Base-by-base conservation (phyloP, 495 filamentous ascomycete species). In the Elaphomyces granulatus region DNA sequence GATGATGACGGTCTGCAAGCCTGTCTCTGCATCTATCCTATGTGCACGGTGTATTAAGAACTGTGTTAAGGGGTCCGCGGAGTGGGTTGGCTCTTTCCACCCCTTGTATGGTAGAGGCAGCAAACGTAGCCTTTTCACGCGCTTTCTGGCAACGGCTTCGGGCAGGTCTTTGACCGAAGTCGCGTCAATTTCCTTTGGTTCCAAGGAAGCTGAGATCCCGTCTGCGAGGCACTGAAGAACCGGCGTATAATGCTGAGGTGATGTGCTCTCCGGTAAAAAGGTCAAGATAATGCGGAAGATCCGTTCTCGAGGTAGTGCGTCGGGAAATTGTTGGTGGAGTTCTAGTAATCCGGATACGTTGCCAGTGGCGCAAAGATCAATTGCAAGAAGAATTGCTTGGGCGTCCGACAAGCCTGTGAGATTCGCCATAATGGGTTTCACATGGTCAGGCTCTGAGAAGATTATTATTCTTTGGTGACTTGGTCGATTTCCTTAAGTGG, bases 271-370 rank as follows among this genome's bases (percentile, higher is more conserved):
- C 26, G 87, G 86, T 4, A 95, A 71, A 47, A 77, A 90, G 38
- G 81, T 92, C 42, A 95, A 69, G 43, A 94, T 60, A 37, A 95
- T 80, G 48, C 86, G 77, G 45, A 92, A 63, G 23, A 87, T 47
- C 33, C 83, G 69, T 42, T 82, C 80, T 8, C 73, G 66, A 15
- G 71, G 69, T 40, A 87, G 68, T 43, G 69, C 67, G 46, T 71
- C 59, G 28, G 58, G 66, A 44, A 78, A 70, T 38, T 66, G 66
- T 37, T 72, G 63, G 40, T 76, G 70, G 20, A 94, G 64, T 34
- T 61, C 64, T 43, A 68, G 68, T 44, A 95, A 59, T 37, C 65
- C 63, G 36, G 67, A 54, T 37, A 88, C 65, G 54, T 87, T 69
- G 46, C 66, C 64, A 32, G 60, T 60, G 39, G 67, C 53, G 38